Evolutionary conservation across 2,329 filamentous ascomycete species (phyloP).

Genomic region (Rutstroemia sp.): DNA sequence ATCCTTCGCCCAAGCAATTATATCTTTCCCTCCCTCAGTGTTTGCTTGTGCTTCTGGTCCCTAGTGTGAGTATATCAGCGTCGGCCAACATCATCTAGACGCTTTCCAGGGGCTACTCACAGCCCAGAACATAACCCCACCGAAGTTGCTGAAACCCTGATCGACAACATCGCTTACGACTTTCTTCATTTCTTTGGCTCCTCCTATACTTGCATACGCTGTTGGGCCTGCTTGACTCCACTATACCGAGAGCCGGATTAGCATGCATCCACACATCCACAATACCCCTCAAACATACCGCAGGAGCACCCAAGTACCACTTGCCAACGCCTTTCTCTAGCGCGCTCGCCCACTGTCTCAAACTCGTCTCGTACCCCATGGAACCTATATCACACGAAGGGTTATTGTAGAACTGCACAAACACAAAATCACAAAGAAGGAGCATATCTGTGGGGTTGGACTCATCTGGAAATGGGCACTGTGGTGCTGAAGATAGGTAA

Average conservation of each 20-base stretch:
- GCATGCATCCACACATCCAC: background rate
- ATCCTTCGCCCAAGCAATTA: slow-evolving; percentile 21
- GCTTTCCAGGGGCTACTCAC: background rate
- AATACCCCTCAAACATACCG: background rate
- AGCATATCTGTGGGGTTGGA: slow-evolving; percentile 28
- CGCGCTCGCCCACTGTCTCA: slow-evolving; percentile 30
- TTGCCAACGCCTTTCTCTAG: slow-evolving; percentile 15
- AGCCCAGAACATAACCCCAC: slow-evolving; percentile 36
- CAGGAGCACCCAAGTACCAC: slow-evolving; percentile 32
- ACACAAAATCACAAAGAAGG: slow-evolving; percentile 33
- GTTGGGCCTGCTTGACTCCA: slow-evolving; percentile 25
- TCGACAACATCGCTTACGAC: slow-evolving; percentile 28
- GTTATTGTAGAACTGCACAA: slow-evolving; percentile 38
- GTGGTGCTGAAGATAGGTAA: slow-evolving; percentile 34
- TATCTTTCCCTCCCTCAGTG: slow-evolving; percentile 21
- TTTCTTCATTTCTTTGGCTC: slow-evolving; percentile 20
- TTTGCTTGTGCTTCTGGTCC: slow-evolving; percentile 22
- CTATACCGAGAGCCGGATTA: background rate
- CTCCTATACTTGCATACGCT: slow-evolving; percentile 28
- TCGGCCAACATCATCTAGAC: background rate
- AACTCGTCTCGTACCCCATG: slow-evolving; percentile 22
- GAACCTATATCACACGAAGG: slow-evolving; percentile 28
- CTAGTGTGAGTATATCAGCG: background rate
- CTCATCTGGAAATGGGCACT: slow-evolving; percentile 34
- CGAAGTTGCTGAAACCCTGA: slow-evolving; percentile 29